These are phyloP conservation scores for Galerina sulciceps DNA, from an alignment of 768 basidiomycete genomes.

Conservation along the genomic window DNA sequence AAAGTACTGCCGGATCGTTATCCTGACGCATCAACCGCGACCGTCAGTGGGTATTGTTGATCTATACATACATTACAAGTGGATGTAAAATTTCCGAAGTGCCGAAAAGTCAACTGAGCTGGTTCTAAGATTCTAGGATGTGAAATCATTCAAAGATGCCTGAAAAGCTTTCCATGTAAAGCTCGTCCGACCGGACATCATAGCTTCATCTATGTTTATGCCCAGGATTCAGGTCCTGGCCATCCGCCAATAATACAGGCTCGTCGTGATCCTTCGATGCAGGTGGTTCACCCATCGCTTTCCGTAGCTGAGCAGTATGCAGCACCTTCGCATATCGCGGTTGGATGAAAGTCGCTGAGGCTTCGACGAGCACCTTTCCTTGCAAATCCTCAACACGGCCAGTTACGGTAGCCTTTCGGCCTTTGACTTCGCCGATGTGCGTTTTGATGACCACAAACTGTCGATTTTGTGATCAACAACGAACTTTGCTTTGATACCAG, in stretches of 20 bases:
- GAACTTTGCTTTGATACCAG: background rate
- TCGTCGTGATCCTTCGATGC: constrained; percentile 28
- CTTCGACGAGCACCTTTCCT: constrained; percentile 85
- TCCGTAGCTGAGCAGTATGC: constrained; percentile 57
- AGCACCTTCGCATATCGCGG: constrained; percentile 86
- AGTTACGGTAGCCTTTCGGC: constrained; percentile 75
- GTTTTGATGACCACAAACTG: constrained; percentile 88
- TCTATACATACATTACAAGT: no score
- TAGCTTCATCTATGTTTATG: constrained; percentile 25
- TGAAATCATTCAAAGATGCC: no score
- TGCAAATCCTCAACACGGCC: constrained; percentile 79
- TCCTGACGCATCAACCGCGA: no score
- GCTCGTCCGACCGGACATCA: background rate
- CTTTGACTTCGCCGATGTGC: constrained; percentile 65
- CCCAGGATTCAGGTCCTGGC: constrained; percentile 33
- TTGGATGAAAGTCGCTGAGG: constrained; percentile 82
- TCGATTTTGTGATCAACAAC: background rate
- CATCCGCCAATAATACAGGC: constrained; percentile 44
- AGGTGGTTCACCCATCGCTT: constrained; percentile 67
- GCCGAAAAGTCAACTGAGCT: no score
- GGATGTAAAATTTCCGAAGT: no score
- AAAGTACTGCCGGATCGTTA: no score
- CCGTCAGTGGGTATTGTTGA: no score
- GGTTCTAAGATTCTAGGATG: no score
- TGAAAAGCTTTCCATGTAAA: no score